Conservation (phyloP, 176 grass and related monocot genomes). For the Cymbopogon citratus region DNA sequence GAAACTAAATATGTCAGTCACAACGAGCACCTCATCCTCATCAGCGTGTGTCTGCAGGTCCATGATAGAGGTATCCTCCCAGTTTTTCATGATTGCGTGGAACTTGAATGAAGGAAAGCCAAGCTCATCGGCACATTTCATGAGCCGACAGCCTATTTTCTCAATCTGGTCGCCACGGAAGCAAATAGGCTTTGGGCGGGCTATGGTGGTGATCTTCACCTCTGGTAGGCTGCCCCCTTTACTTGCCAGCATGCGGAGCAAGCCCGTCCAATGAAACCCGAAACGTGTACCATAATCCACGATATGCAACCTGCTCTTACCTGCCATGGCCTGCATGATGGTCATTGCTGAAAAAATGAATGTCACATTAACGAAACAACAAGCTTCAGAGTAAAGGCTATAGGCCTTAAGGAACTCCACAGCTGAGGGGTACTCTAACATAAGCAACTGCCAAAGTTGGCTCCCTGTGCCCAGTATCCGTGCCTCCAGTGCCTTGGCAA, state of each 20-base stretch:
- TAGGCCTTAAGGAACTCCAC: background rate
- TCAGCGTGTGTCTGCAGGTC: background rate
- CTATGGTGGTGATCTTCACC: background rate
- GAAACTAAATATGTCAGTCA: background rate
- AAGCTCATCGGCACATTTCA: constrained; percentile 16
- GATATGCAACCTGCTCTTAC: background rate
- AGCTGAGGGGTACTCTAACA: background rate
- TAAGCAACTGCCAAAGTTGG: background rate
- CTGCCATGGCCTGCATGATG: background rate
- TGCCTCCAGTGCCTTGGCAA: background rate
- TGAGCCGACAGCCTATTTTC: constrained; percentile 25
- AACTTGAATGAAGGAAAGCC: constrained; percentile 38
- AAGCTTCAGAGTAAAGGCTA: background rate
- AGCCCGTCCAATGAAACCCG: background rate
- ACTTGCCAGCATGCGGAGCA: background rate
- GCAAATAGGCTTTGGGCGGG: background rate
- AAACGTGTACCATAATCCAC: background rate
- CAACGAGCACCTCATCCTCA: background rate
- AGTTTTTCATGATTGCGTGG: background rate
- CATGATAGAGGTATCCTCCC: constrained; percentile 9
- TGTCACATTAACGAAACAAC: background rate
- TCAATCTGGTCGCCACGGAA: constrained; percentile 18
- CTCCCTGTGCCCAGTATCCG: background rate
- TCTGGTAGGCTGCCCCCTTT: background rate
- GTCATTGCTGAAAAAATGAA: background rate